Evolutionary conservation across 148 eudicot species (phyloP), one percentile per base, ranked within the genome.

Genomic region (Camellia lanceoleosa): DNA sequence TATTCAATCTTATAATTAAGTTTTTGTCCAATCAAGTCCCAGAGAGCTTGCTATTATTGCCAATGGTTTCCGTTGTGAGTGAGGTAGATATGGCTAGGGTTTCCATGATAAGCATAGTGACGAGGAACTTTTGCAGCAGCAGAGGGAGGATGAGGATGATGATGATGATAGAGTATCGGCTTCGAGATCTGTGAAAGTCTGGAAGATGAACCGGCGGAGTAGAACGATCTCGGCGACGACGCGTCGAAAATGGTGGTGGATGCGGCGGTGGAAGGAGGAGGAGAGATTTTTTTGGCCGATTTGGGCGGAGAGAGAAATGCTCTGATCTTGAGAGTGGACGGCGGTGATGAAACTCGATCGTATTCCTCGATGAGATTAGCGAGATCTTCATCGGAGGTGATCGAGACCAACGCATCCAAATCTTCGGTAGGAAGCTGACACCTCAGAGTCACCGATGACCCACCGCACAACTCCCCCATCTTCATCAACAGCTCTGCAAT

Each of bases 361-460:
- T 94, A 94, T 56, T 90, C 97, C 80, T 94, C 95, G 85, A 92
- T 83, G 42, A 94, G 81, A 80, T 94, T 91, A 1, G 59, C 80
- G 4, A 94, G 90, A 73, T 92, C 98, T 72, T 92, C 93, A 47
- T 92, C 92, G 10, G 94, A 92, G 66, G 95, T 94, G 74, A 94
- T 74, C 4, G 92, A 82, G 14, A 94, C 85, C 8, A 94, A 66
- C 10, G 89, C 92, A 61, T 91, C 97, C 3, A 94, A 80, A 76
- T 94, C 98, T 85, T 94, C 98, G 0, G 82, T 85, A n/a, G 98
- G 98, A 51, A 92, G 80, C 68, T 94, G 98, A 74, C 97, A 92
- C 78, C 92, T 59, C 58, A 94, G 47, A 4, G 42, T 79, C 83
- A 90, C 87, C 20, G 87, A 61, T n/a, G 87, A 61, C 5, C 75